Evolutionary conservation across 768 basidiomycete species (phyloP).

Genomic region (Lentinula sp.): DNA sequence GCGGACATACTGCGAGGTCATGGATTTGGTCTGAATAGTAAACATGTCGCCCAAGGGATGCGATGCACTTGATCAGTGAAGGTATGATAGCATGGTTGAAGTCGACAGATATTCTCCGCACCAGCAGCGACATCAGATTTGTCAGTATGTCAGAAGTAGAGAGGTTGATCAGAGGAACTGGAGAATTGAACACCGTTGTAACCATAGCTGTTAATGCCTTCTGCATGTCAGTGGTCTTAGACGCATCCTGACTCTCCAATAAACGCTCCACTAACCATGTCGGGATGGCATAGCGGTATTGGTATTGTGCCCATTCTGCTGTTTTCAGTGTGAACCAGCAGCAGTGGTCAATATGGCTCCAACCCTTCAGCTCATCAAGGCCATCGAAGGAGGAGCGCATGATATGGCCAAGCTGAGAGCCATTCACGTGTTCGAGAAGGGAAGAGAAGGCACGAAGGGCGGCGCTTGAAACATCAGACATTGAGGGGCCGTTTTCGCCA

Average conservation of each 20-base stretch:
- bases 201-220: slow-evolving; percentile 71
- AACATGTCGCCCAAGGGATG: slow-evolving; percentile 83
- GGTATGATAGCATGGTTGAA: slow-evolving; percentile 61
- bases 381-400: slow-evolving; percentile 69
- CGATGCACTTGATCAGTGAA: slow-evolving; percentile 66
- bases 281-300: slow-evolving; percentile 88
- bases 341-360: slow-evolving; percentile 67
- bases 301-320: slow-evolving; percentile 88
- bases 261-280: slow-evolving; percentile 79
- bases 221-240: slow-evolving; percentile 43
- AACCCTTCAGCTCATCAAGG: slow-evolving; percentile 55
- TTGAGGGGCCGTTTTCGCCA: slow-evolving; percentile 79
- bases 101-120: slow-evolving; percentile 62
- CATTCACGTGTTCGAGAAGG: slow-evolving; percentile 71
- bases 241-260: slow-evolving; percentile 51
- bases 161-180: slow-evolving; percentile 79
- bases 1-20: slow-evolving; percentile 60
- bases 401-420: slow-evolving; percentile 64
- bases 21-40: slow-evolving; percentile 97
- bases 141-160: slow-evolving; percentile 87
- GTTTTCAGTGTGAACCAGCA: slow-evolving; percentile 76
- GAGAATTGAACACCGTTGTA: slow-evolving; percentile 75
- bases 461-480: slow-evolving; percentile 67
- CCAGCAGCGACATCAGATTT: slow-evolving; percentile 66
- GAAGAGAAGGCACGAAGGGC: slow-evolving; percentile 66